Percentiles rank a stretch among this genome's conserved stretches.
Conservation (phyloP, 1,284 basidiomycete species). For the Ustilago trichophora region DNA sequence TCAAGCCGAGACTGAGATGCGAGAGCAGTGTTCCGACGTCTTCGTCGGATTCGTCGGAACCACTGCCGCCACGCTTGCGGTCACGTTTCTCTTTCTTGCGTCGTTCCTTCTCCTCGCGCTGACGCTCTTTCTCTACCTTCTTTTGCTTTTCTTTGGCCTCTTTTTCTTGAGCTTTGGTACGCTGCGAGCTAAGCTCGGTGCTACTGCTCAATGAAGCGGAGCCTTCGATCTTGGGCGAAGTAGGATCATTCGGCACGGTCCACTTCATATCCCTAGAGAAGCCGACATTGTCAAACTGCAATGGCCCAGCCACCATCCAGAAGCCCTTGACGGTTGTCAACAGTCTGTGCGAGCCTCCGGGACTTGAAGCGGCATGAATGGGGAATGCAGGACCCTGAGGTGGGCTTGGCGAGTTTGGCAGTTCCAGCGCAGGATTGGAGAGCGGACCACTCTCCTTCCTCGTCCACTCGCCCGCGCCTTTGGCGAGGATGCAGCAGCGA, state of each 20-base stretch:
- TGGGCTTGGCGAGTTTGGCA: slow-evolving; percentile 48
- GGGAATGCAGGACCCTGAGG: slow-evolving; percentile 41
- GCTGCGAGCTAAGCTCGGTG: slow-evolving; percentile 1
- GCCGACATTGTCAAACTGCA: slow-evolving; percentile 64
- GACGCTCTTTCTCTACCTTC: slow-evolving; percentile 32
- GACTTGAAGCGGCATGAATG: slow-evolving; percentile 14
- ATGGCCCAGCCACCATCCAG: slow-evolving; percentile 56
- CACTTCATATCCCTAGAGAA: slow-evolving; percentile 61
- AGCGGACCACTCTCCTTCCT: slow-evolving; percentile 60
- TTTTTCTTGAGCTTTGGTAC: slow-evolving; percentile 33
- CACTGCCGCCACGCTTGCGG: slow-evolving; percentile 24
- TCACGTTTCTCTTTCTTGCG: slow-evolving; percentile 35
- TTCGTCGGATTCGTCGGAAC: slow-evolving; percentile 32
- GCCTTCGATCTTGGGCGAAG: neutral
- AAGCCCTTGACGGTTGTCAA: slow-evolving; percentile 50
- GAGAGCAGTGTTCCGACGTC: slow-evolving; percentile 33
- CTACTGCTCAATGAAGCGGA: slow-evolving; percentile 10
- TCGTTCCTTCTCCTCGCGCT: slow-evolving; percentile 23
- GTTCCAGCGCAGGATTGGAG: slow-evolving; percentile 36
- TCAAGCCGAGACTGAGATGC: slow-evolving; percentile 42
- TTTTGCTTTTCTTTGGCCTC: slow-evolving; percentile 28
- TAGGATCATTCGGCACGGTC: slow-evolving; percentile 31
- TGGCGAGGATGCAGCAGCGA: slow-evolving; percentile 52
- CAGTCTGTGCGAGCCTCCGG: slow-evolving; percentile 17
- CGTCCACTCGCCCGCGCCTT: slow-evolving; percentile 52